phyloP scores from a whole-genome alignment of 1,139 yeast genomes.

The Casaregolazyma lundiana region DNA sequence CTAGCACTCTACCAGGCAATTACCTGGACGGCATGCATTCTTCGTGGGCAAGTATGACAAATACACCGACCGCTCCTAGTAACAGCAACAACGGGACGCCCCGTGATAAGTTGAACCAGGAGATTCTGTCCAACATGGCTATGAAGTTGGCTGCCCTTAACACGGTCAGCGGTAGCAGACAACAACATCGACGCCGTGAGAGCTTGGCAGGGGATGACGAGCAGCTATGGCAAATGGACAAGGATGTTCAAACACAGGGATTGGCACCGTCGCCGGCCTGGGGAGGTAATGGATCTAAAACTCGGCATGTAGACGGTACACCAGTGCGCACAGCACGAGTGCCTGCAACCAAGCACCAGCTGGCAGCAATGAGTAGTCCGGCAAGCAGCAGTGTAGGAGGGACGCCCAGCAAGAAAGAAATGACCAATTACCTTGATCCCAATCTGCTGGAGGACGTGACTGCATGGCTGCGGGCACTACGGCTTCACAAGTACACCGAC shows the following conservation, averaged over 20 bases:
- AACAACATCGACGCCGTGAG: constrained; percentile 23
- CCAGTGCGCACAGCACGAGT: constrained; percentile 4
- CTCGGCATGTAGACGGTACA: background rate
- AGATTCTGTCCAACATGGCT: constrained; percentile 32
- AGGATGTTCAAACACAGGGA: background rate
- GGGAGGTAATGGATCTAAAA: background rate
- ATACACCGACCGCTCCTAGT: constrained; percentile 19
- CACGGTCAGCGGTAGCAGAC: constrained; percentile 28
- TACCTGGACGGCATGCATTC: constrained; percentile 22
- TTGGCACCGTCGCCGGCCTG: background rate
- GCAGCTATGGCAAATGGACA: constrained; percentile 1
- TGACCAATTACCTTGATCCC: constrained; percentile 41
- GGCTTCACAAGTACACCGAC: constrained; percentile 91
- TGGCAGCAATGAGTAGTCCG: constrained; percentile 9
- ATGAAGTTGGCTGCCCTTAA: constrained; percentile 37
- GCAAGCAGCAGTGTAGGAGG: constrained; percentile 3
- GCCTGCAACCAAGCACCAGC: background rate
- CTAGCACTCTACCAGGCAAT: background rate
- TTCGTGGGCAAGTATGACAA: constrained; percentile 27
- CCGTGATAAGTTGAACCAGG: constrained; percentile 22
- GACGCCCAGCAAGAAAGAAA: constrained; percentile 46
- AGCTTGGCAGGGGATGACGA: constrained; percentile 11
- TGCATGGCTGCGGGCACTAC: constrained; percentile 82
- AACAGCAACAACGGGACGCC: constrained; percentile 17
- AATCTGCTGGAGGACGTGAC: constrained; percentile 74